Percentiles rank a stretch among this genome's conserved stretches.
Evolutionary conservation across 164 flowering plant genomes (phyloP).

Genomic region (Berberis vulgaris): DNA sequence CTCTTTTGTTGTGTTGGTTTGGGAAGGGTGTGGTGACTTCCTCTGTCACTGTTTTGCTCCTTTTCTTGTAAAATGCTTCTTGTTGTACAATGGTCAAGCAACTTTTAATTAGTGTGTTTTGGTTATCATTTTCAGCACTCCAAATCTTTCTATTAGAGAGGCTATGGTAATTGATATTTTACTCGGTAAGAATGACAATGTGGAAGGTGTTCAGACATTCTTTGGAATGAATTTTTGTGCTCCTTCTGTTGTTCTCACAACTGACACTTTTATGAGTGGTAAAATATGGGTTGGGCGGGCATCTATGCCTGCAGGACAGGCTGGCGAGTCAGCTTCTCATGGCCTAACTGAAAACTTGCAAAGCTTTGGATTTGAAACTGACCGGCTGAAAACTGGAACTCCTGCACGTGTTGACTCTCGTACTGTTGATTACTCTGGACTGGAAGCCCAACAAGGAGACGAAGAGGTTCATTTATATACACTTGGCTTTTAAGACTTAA

Average conservation of each 20-base stretch:
- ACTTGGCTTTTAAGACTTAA: conserved; percentile 22
- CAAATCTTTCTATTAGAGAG: conserved; percentile 84
- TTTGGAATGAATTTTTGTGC: conserved; percentile 93
- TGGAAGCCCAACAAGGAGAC: conserved; percentile 95
- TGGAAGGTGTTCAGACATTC: conserved; percentile 89
- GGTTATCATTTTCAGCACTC: conserved; percentile 50
- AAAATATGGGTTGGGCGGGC: conserved; percentile 96
- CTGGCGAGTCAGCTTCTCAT: conserved; percentile 95
- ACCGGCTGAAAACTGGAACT: conserved; percentile 90
- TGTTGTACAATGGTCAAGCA: not conserved
- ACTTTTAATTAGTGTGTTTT: conserved; percentile 10
- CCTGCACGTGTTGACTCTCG: conserved; percentile 94
- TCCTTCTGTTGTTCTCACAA: conserved; percentile 83
- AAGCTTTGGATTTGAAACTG: conserved; percentile 82
- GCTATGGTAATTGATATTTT: conserved; percentile 92
- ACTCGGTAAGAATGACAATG: conserved; percentile 78
- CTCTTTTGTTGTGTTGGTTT: too few species aligned
- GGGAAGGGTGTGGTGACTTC: too few species aligned
- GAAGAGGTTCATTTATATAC: conserved; percentile 59
- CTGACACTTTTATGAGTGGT: conserved; percentile 99
- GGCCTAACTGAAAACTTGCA: conserved; percentile 89
- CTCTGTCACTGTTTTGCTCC: too few species aligned
- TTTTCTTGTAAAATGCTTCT: not conserved
- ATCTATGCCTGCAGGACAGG: conserved; percentile 96
- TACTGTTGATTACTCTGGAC: conserved; percentile 70